phyloP scores from a whole-genome alignment of 164 flowering plant species.

The Brasenia schreberi region DNA sequence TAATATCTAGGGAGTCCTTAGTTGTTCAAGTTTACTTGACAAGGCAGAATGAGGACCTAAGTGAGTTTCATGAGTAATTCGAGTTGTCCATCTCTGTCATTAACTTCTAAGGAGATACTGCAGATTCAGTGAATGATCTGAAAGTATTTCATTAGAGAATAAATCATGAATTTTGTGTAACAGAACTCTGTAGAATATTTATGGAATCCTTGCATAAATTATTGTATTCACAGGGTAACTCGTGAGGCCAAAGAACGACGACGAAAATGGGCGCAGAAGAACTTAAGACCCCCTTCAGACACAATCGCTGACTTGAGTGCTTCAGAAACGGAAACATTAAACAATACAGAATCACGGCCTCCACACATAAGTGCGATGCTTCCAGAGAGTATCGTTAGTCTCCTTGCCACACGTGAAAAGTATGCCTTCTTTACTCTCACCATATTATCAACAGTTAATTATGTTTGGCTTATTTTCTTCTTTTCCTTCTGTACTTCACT shows the following conservation, averaged over 20 bases:
- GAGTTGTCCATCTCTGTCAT: too few species aligned
- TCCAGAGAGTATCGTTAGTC: constrained; percentile 51
- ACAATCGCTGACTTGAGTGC: constrained; percentile 18
- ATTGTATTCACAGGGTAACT: constrained; percentile 28
- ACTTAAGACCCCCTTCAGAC: constrained; percentile 26
- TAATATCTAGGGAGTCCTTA: too few species aligned
- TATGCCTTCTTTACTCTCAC: constrained; percentile 12
- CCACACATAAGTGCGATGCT: constrained; percentile 39
- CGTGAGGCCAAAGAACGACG: constrained; percentile 72
- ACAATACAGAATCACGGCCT: constrained; percentile 12
- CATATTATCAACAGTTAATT: not conserved
- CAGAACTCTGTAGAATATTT: too few species aligned
- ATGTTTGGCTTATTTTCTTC: not conserved
- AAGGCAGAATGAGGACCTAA: too few species aligned
- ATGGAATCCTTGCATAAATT: not conserved
- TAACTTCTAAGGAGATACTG: too few species aligned
- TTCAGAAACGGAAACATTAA: constrained; percentile 17
- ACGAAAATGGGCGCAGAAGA: constrained; percentile 51
- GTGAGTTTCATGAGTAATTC: too few species aligned
- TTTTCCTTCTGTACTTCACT: not conserved
- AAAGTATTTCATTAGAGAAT: too few species aligned
- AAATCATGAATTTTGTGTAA: too few species aligned
- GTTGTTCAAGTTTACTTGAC: too few species aligned
- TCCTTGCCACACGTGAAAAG: constrained; percentile 74
- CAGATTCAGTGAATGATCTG: too few species aligned